Percentiles rank a stretch among this genome's conserved stretches.
Conservation (phyloP, 441 rosid genomes). For the Populus tomentosa region DNA sequence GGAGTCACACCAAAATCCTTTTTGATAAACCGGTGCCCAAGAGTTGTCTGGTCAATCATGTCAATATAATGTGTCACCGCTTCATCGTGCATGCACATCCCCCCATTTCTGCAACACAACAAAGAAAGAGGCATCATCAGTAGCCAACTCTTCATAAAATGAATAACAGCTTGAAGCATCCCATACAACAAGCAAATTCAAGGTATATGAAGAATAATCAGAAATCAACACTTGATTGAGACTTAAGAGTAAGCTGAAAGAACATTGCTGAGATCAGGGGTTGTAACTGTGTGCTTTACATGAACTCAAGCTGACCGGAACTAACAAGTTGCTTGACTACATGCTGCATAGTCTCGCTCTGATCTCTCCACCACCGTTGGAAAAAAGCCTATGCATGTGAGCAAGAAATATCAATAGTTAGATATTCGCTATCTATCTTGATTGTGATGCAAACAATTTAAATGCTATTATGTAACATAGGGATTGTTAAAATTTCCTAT, state of each 20-base stretch:
- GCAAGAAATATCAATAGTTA: constrained; percentile 8
- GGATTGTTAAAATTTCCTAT: neutral
- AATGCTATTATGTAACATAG: neutral
- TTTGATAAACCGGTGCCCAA: constrained; percentile 82
- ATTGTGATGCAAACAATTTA: neutral
- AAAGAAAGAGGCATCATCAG: constrained; percentile 11
- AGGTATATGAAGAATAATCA: neutral
- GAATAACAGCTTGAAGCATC: neutral
- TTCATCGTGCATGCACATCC: constrained; percentile 99
- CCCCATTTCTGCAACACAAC: constrained; percentile 74
- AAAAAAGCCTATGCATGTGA: constrained; percentile 76
- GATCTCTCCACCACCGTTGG: constrained; percentile 98
- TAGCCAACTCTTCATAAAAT: neutral
- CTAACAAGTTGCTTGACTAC: constrained; percentile 60
- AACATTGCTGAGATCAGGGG: neutral
- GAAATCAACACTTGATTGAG: neutral
- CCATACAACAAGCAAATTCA: neutral
- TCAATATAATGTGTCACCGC: constrained; percentile 94
- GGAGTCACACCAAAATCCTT: constrained; percentile 86
- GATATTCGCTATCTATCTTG: neutral
- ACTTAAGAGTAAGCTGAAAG: neutral
- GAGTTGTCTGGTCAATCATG: constrained; percentile 98
- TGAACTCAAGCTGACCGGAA: constrained; percentile 95
- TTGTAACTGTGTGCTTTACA: constrained; percentile 41
- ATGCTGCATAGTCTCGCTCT: constrained; percentile 59